phyloP scores from a whole-genome alignment of 768 basidiomycete genomes.

The Gyrodon lividus region DNA sequence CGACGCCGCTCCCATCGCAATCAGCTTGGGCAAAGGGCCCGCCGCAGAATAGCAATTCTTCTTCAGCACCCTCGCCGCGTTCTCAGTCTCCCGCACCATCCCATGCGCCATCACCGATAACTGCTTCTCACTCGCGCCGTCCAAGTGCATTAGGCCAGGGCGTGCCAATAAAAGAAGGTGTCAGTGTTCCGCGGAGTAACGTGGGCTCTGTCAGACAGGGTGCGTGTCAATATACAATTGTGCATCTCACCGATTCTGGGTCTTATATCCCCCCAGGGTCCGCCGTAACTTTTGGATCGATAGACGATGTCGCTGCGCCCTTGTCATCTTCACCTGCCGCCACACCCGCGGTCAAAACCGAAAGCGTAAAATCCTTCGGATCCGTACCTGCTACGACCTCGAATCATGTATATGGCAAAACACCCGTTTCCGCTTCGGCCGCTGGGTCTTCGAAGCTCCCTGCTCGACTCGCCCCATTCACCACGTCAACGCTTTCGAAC shows the following conservation, averaged over 20 bases:
- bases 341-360: slow-evolving; percentile 60
- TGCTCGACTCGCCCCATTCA: slow-evolving; percentile 25
- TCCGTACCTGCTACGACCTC: slow-evolving; percentile 56
- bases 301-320: slow-evolving; percentile 74
- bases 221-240: slow-evolving; percentile 31
- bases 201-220: slow-evolving; percentile 69
- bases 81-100: slow-evolving; percentile 75
- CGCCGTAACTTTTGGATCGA: slow-evolving; percentile 84
- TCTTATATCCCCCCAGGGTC: slow-evolving; percentile 43
- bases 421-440: slow-evolving; percentile 44
- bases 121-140: slow-evolving; percentile 70
- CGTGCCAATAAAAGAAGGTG: slow-evolving; percentile 76
- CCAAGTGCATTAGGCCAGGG: slow-evolving; percentile 73
- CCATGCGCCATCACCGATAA: slow-evolving; percentile 42
- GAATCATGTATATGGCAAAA: slow-evolving; percentile 63
- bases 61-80: slow-evolving; percentile 60
- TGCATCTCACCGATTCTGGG: slow-evolving; percentile 2
- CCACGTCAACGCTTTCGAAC: slow-evolving; percentile 24
- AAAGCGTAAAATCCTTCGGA: slow-evolving; percentile 81
- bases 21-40: slow-evolving; percentile 94
- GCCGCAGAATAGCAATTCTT: slow-evolving; percentile 53
- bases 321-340: slow-evolving; percentile 83
- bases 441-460: slow-evolving; percentile 36
- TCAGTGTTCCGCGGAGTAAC: slow-evolving; percentile 64
- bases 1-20: slow-evolving; percentile 70